Conservation (phyloP, 805 yeast species). For the Teunomyces kruisii region DNA sequence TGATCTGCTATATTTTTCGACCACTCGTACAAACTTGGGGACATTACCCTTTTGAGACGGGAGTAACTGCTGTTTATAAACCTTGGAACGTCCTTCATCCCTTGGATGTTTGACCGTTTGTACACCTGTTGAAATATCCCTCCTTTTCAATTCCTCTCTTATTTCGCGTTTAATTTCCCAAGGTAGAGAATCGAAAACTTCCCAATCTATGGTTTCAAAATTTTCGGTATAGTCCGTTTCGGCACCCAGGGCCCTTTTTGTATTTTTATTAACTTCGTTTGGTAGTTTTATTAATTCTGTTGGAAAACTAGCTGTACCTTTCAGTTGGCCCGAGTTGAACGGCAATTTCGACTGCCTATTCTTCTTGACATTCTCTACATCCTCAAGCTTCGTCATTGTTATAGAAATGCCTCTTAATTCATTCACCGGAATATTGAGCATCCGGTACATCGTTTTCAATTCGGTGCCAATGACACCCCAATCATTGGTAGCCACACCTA, state of each 20-base stretch:
- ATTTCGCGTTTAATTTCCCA: slow-evolving; percentile 63
- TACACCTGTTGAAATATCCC: slow-evolving; percentile 28
- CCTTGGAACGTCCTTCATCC: slow-evolving; percentile 14
- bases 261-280: slow-evolving; percentile 15
- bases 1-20: slow-evolving; percentile 27
- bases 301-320: no score
- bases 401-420: slow-evolving; percentile 82
- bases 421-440: slow-evolving; percentile 56
- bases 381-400: slow-evolving; percentile 59
- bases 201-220: slow-evolving; percentile 55
- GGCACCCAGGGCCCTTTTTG: slow-evolving; percentile 1
- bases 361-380: slow-evolving; percentile 16
- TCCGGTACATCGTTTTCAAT: slow-evolving; percentile 53
- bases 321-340: slow-evolving; percentile 7
- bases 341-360: slow-evolving; percentile 25
- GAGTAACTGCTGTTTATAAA: slow-evolving; percentile 36
- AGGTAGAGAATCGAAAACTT: slow-evolving; percentile 66
- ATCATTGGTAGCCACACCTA: slow-evolving; percentile 64
- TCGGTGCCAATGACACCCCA: slow-evolving; percentile 62
- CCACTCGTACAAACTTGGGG: slow-evolving; percentile 30
- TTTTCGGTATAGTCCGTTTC: not conserved
- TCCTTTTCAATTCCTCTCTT: slow-evolving; percentile 46
- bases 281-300: slow-evolving; percentile 19
- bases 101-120: slow-evolving; percentile 2
- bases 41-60: slow-evolving; percentile 31